Base-by-base conservation (phyloP, 1,284 basidiomycete species). In the Fomitopsis betulina region DNA sequence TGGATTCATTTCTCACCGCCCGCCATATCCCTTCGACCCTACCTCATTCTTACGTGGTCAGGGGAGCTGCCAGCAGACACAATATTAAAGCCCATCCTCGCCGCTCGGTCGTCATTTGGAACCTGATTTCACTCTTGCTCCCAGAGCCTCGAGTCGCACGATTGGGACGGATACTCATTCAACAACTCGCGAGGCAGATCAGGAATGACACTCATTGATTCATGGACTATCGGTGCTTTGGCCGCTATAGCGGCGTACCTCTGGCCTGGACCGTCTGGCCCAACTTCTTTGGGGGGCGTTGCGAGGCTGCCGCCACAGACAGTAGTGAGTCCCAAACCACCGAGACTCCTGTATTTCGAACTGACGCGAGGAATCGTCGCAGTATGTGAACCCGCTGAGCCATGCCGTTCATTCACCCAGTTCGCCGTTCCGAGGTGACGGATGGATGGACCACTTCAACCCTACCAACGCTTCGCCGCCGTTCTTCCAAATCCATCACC, bases 401-500 rank as follows among this genome's bases (percentile, higher is more conserved):
- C 70, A 70, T 56, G 66, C 66, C 6, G 75, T 73, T 9, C 57
- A 73, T 7, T 72, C 74, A 5, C 58, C 58, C 19, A 67, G 70
- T 55, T 70, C 64, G 1, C 37, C 65, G 43, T 75, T 74, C 64
- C 69, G 75, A 30, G 54, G 65, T 25, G 61, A 61, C 27, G 60
- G 69, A 21, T 63, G 66, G 56, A 62, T 61, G 12, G 49, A 64
- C 32, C 61, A 68, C 49, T 72, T 75, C 68, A 76, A 76, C 60
- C 79, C 80, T 3, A 76, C 76, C 5, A 73, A 75, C 59, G 62
- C 73, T 5, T 67, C 74, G 0, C 73, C 83, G 6, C 86, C 86
- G 0, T 83, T 86, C 67, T 88, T 91, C 73, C 87, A 91, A 67
- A 74, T 87, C 58, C 88, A 89, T 66, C 79, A 91, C 65, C 63